These are phyloP conservation scores for Tylopilus sp. DNA, from an alignment of 1,284 basidiomycete species.

Conservation along the genomic window DNA sequence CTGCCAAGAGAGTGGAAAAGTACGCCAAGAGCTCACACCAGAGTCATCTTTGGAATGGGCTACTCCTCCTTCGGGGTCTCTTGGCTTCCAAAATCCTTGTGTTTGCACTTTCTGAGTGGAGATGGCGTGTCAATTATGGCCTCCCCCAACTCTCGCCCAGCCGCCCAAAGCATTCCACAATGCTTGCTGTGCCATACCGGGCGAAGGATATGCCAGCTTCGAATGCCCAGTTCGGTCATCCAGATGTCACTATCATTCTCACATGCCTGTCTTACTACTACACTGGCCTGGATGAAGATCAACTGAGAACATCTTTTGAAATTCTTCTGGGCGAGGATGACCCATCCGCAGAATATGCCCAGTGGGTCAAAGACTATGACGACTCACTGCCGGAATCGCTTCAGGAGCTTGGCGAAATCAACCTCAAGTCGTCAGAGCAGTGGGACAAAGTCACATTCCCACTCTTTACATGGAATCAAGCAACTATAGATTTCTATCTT, in stretches of 20 bases:
- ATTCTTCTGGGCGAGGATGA: conserved; percentile 55
- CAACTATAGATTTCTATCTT: conserved; percentile 60
- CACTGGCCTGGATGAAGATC: conserved; percentile 50
- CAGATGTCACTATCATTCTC: conserved; percentile 58
- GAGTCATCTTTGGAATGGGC: conserved; percentile 37
- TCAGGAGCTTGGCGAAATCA: conserved; percentile 50
- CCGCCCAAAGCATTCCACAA: no score
- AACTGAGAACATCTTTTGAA: conserved; percentile 52
- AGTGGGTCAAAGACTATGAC: conserved; percentile 46
- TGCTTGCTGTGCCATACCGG: conserved; percentile 61
- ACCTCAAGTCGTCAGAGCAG: conserved; percentile 51
- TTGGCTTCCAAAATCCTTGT: conserved; percentile 53
- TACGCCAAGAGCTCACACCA: conserved; percentile 17
- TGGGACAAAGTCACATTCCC: conserved; percentile 43
- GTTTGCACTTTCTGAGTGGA: conserved; percentile 50
- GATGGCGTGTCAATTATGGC: conserved; percentile 65
- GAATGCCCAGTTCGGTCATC: conserved; percentile 64
- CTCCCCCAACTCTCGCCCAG: no score
- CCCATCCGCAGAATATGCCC: conserved; percentile 52
- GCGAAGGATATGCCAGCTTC: conserved; percentile 62
- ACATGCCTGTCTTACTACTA: conserved; percentile 66
- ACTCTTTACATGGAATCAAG: conserved; percentile 49
- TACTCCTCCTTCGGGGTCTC: conserved; percentile 58
- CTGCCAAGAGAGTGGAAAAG: conserved; percentile 20
- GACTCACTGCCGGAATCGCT: conserved; percentile 39